These are phyloP conservation scores for Lyophyllum decastes DNA, from an alignment of 768 basidiomycete genomes.

Conservation along the genomic window DNA sequence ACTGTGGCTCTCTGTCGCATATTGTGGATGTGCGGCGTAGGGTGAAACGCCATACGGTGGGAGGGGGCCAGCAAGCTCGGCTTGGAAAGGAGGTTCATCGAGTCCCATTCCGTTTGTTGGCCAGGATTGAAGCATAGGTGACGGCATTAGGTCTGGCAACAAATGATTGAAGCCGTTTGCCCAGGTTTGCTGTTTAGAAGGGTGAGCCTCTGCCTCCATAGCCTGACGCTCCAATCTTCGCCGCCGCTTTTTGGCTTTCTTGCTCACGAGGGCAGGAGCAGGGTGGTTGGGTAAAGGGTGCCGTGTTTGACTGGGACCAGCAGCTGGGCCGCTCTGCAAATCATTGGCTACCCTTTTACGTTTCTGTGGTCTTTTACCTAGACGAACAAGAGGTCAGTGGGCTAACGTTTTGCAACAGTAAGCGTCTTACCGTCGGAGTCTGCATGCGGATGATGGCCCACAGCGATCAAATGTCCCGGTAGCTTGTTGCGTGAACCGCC, in stretches of 20 bases:
- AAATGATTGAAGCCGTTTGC: slow-evolving; percentile 8
- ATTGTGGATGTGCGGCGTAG: slow-evolving; percentile 7
- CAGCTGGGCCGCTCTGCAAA: not conserved
- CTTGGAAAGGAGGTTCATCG: not conserved
- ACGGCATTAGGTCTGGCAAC: not conserved
- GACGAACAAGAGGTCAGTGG: not conserved
- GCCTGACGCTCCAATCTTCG: slow-evolving; percentile 36
- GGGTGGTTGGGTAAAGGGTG: slow-evolving; percentile 2
- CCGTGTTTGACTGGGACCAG: slow-evolving; percentile 10
- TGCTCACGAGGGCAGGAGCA: slow-evolving; percentile 20
- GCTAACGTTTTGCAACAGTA: not conserved
- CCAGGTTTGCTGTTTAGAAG: slow-evolving; percentile 7
- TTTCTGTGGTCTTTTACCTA: slow-evolving; percentile 11
- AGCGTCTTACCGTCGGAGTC: slow-evolving; percentile 5
- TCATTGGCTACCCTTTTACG: slow-evolving; percentile 13
- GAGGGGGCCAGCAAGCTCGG: slow-evolving; percentile 3
- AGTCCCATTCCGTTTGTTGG: not conserved
- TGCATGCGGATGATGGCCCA: not conserved
- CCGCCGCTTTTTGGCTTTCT: slow-evolving; percentile 43
- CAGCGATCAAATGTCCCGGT: not conserved
- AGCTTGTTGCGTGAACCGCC: slow-evolving; percentile 7
- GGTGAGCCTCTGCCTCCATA: slow-evolving; percentile 25
- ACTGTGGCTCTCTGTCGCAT: slow-evolving; percentile 3
- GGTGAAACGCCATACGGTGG: slow-evolving; percentile 12
- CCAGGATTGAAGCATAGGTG: slow-evolving; percentile 1